Evolutionary conservation across 768 basidiomycete genomes (phyloP).

Genomic region (Suillus subluteus): DNA sequence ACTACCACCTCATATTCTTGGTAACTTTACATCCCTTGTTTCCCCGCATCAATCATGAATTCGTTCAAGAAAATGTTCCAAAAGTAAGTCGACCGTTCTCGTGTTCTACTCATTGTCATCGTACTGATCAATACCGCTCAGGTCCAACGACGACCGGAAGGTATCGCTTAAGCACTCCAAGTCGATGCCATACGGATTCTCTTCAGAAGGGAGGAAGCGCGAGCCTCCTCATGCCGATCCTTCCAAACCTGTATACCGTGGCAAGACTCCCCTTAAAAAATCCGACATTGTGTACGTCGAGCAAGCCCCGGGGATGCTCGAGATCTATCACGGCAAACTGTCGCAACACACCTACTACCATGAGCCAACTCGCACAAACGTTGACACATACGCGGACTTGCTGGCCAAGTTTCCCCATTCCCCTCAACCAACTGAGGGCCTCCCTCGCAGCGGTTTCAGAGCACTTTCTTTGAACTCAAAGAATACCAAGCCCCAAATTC

Average conservation of each 20-base stretch:
- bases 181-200: constrained; percentile 16
- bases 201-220: constrained; percentile 7
- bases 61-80: neutral
- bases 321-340: neutral
- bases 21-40: neutral
- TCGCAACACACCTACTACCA: neutral
- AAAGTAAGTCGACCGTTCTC: too few relatives aligned
- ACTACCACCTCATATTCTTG: neutral
- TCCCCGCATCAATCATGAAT: neutral
- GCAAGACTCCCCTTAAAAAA: constrained; percentile 17
- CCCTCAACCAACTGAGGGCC: constrained; percentile 13
- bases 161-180: constrained; percentile 15
- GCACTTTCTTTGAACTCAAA: constrained; percentile 7
- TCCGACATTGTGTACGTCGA: constrained; percentile 15
- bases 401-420: constrained; percentile 15
- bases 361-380: neutral
- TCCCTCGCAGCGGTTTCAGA: constrained; percentile 7
- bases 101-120: too few relatives aligned
- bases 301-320: constrained; percentile 8
- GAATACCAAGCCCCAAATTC: too few relatives aligned
- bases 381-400: constrained; percentile 6
- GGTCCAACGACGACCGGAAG: constrained; percentile 4
- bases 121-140: neutral
- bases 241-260: constrained; percentile 13
- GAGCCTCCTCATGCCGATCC: constrained; percentile 1